phyloP scores from a whole-genome alignment of 371 early-diverging fungal genomes.

The Mucor mucedo region DNA sequence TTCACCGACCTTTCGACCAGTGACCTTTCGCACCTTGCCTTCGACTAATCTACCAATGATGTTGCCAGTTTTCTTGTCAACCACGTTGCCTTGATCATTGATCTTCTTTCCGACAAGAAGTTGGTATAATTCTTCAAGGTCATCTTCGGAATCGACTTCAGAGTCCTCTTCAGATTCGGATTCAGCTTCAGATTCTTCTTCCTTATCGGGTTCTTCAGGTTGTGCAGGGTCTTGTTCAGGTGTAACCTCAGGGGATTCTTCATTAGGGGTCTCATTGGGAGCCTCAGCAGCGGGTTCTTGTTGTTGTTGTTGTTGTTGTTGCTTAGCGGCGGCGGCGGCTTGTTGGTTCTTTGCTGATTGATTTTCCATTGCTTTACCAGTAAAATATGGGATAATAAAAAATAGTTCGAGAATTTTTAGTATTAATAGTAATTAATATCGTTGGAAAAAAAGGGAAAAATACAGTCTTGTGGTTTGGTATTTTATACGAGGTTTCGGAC shows the following conservation, averaged over 20 bases:
- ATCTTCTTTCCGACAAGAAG: conserved; percentile 25
- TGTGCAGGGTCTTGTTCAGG: background rate
- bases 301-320: conserved; percentile 3
- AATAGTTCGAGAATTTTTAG: conserved; percentile 28
- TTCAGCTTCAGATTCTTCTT: conserved; percentile 2
- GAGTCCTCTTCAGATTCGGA: conserved; percentile 10
- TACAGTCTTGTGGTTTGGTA: background rate
- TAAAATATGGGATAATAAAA: conserved; percentile 30
- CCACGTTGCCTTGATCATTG: conserved; percentile 22
- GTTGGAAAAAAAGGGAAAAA: background rate
- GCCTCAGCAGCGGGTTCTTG: background rate
- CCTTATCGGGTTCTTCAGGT: conserved; percentile 2
- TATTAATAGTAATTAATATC: background rate
- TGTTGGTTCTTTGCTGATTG: conserved; percentile 22
- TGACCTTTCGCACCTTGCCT: conserved; percentile 22
- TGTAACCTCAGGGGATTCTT: background rate
- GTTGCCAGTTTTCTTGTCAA: conserved; percentile 25
- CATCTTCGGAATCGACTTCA: conserved; percentile 11
- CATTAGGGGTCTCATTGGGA: background rate
- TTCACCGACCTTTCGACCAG: conserved; percentile 27
- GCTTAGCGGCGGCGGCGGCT: conserved; percentile 12
- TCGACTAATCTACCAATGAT: conserved; percentile 24
- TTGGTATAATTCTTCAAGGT: conserved; percentile 17
- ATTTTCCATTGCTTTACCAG: conserved; percentile 24
- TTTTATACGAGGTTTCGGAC: background rate